A percentile compares a stretch with the other conserved stretches of the same genome.
Evolutionary conservation across 352 stramenopile genomes (phyloP).

Genomic region (Peronospora belbahrii): DNA sequence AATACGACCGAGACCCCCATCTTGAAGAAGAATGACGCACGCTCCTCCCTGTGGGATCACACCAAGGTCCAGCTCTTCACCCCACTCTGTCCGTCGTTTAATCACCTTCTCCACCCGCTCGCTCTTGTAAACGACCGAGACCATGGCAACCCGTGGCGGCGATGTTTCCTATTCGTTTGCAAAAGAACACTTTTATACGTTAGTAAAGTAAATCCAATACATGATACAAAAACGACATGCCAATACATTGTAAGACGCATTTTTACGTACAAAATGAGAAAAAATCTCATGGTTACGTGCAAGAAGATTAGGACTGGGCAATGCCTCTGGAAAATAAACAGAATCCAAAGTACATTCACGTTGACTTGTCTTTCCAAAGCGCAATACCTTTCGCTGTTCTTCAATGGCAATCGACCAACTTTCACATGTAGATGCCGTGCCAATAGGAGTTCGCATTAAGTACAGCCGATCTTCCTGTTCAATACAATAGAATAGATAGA

Average conservation of each 20-base stretch:
- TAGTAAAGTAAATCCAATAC: conserved; percentile 26
- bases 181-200: conserved; percentile 71
- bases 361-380: conserved; percentile 42
- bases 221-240: conserved; percentile 17
- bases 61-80: conserved; percentile 56
- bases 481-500: conserved; percentile 1
- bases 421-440: conserved; percentile 70
- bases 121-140: conserved; percentile 59
- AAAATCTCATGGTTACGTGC: conserved; percentile 73
- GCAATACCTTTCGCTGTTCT: conserved; percentile 69
- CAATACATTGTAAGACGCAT: conserved; percentile 22
- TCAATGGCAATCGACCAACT: conserved; percentile 82
- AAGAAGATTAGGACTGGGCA: conserved; percentile 64
- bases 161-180: conserved; percentile 56
- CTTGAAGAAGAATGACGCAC: conserved; percentile 71
- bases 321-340: conserved; percentile 26
- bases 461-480: conserved; percentile 57
- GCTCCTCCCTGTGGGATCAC: conserved; percentile 71
- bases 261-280: conserved; percentile 77
- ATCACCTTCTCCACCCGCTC: conserved; percentile 63
- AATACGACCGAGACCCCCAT: conserved; percentile 64
- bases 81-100: conserved; percentile 62
- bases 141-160: conserved; percentile 63
- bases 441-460: conserved; percentile 61
- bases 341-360: conserved; percentile 33